Conservation (phyloP, 2,329 filamentous ascomycete genomes). For the Ophiostoma himal-ulmi region DNA sequence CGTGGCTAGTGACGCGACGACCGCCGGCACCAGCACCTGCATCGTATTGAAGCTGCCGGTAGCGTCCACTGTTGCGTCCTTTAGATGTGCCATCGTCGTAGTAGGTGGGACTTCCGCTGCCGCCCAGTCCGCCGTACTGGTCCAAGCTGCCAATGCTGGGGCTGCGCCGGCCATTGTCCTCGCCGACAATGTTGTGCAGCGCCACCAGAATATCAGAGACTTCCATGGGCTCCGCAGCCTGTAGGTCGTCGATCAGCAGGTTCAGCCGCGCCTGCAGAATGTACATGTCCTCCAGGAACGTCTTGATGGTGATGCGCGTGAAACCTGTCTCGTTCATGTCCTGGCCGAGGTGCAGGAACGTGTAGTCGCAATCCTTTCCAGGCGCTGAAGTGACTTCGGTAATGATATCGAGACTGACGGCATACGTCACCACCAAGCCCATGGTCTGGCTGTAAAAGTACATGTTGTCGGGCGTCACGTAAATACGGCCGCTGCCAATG, state of each 20-base stretch:
- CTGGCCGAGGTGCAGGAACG: constrained; percentile 72
- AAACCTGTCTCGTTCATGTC: constrained; percentile 58
- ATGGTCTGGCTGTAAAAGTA: constrained; percentile 97
- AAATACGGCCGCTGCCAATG: constrained; percentile 65
- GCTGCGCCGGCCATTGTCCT: constrained; percentile 54
- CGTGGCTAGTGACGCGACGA: constrained; percentile 5
- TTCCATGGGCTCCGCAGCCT: constrained; percentile 62
- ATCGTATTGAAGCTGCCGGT: neutral
- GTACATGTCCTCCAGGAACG: constrained; percentile 80
- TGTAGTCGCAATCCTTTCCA: constrained; percentile 86
- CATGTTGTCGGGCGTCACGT: constrained; percentile 78
- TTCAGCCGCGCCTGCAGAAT: constrained; percentile 80
- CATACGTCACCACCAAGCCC: constrained; percentile 79
- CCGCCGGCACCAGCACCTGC: neutral
- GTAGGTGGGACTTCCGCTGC: constrained; percentile 11
- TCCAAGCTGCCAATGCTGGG: constrained; percentile 89
- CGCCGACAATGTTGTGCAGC: constrained; percentile 68
- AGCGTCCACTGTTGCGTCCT: constrained; percentile 30
- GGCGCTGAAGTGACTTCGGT: constrained; percentile 84
- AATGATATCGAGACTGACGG: constrained; percentile 68
- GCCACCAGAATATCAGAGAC: constrained; percentile 65
- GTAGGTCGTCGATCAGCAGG: constrained; percentile 73
- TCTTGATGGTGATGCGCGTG: constrained; percentile 78
- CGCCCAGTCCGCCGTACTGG: constrained; percentile 52
- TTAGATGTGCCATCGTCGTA: constrained; percentile 47